Base-by-base conservation (phyloP, 805 yeast genomes). In the Candida insectorum region DNA sequence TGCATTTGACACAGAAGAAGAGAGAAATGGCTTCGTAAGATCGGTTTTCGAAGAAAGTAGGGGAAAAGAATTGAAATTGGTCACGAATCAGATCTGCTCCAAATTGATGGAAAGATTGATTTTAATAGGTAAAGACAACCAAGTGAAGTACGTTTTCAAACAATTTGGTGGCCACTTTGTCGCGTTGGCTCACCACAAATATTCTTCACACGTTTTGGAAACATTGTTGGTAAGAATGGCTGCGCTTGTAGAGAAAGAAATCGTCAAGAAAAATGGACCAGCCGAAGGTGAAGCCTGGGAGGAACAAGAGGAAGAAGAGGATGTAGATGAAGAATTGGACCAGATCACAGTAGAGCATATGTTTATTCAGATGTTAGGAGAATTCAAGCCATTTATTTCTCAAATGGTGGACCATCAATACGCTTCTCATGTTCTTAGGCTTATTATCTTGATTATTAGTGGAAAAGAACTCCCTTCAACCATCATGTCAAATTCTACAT, bases 11-110 rank as follows among this genome's bases (percentile, higher is more conserved):
- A 61, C 69, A 12, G 69, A 74, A 4, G 95, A 85, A 34, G 97
- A 89, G 43, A 74, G 80, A 45, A 58, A 56, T 6, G 81, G 82
- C 2, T 88, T 91, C 50, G 79, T 86, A 19, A 58, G 72, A 3
- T 81, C 93, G 47, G 85, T 91, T 2, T 70, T 89, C 45, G 91
- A 82, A 44, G 98, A 93, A 62, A 75, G 88, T 15, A 69, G 73
- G 30, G 96, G 96, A 2, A 88, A 89, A 49, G 97, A 91, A 58
- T 65, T 93, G 46, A 91, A 93, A 58, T 69, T 91, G 25, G 96
- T 85, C 4, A 91, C 96, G 2, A 89, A 91, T 52, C 97, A 89
- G 52, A 87, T 91, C 37, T 88, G 97, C 57, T 91, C 97, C 16
- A 91, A 91, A 55, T 69, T 93, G 38, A 71, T 93, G 68, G 98